Conservation (phyloP, 352 stramenopile species). For the Phytopythium mirpurense region DNA sequence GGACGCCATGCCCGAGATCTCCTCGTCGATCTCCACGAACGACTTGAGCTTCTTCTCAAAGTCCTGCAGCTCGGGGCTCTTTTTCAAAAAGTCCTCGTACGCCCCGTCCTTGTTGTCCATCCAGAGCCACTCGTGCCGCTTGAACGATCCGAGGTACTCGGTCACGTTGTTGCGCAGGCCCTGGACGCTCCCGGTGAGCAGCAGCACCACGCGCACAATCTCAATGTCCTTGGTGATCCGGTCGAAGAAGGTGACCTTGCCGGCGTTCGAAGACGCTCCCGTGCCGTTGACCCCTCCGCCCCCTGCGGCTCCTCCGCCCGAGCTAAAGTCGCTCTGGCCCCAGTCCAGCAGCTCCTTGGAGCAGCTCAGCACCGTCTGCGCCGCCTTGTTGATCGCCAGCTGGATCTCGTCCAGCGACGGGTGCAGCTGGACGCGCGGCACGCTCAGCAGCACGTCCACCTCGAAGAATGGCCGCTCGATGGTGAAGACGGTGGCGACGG, state of each 20-base stretch:
- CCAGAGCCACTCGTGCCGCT: conserved; percentile 97
- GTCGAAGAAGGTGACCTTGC: conserved; percentile 94
- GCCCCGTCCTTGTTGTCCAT: conserved; percentile 95
- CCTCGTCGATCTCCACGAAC: conserved; percentile 94
- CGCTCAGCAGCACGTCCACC: conserved; percentile 95
- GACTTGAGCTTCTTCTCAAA: conserved; percentile 96
- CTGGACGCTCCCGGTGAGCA: conserved; percentile 97
- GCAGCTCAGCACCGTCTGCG: conserved; percentile 95
- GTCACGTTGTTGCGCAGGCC: conserved; percentile 96
- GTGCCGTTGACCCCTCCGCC: conserved; percentile 5
- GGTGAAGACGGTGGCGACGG: conserved; percentile 85
- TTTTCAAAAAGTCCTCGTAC: conserved; percentile 94
- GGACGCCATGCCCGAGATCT: conserved; percentile 85
- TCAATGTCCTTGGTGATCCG: conserved; percentile 99
- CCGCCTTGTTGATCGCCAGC: conserved; percentile 96
- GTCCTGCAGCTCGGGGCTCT: conserved; percentile 92
- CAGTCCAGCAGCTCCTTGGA: conserved; percentile 97
- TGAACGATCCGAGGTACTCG: conserved; percentile 95
- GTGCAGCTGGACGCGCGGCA: conserved; percentile 91
- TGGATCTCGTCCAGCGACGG: conserved; percentile 97
- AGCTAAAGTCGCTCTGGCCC: conserved; percentile 72
- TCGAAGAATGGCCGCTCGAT: conserved; percentile 97
- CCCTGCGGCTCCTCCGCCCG: conserved; percentile 10
- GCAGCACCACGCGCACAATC: conserved; percentile 95
- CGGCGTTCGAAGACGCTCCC: conserved; percentile 15